Conservation (phyloP, 2,329 filamentous ascomycete species). For the Pseudofabraea citricarpa region DNA sequence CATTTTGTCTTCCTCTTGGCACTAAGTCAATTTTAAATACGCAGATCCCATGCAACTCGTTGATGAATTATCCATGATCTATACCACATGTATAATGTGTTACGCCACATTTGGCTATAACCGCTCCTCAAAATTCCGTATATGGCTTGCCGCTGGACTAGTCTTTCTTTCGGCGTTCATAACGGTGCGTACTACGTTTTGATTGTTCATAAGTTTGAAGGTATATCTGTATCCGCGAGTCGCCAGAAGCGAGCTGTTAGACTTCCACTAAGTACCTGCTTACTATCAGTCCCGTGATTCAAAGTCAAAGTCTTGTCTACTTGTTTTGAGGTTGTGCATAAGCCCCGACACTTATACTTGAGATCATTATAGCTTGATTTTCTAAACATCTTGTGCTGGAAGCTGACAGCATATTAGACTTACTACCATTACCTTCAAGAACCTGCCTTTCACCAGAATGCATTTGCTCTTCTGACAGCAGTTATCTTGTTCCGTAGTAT, state of each 20-base stretch:
- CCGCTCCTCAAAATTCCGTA: slow-evolving; percentile 37
- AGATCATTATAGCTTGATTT: too few species aligned
- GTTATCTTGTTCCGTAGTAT: slow-evolving; percentile 53
- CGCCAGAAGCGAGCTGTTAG: too few species aligned
- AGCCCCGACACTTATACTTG: too few species aligned
- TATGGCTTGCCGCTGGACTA: slow-evolving; percentile 45
- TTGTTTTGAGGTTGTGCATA: too few species aligned
- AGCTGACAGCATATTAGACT: slow-evolving; percentile 22
- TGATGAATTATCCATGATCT: slow-evolving; percentile 68
- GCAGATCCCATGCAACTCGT: slow-evolving; percentile 66
- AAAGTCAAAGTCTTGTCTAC: too few species aligned
- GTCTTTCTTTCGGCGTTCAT: slow-evolving; percentile 52
- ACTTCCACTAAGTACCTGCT: too few species aligned
- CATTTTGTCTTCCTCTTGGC: slow-evolving; percentile 5
- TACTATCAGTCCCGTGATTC: too few species aligned
- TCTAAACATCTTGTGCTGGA: too few species aligned
- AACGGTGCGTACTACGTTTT: too few species aligned
- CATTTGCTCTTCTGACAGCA: slow-evolving; percentile 59
- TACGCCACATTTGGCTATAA: slow-evolving; percentile 62
- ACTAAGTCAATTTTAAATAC: slow-evolving; percentile 1
- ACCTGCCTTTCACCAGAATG: slow-evolving; percentile 66
- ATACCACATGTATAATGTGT: slow-evolving; percentile 61
- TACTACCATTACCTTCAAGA: slow-evolving; percentile 74
- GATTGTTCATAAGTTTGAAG: too few species aligned
- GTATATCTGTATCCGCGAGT: too few species aligned